Base-by-base conservation (phyloP, 2,329 filamentous ascomycete species). In the Gnomoniopsis sp. region DNA sequence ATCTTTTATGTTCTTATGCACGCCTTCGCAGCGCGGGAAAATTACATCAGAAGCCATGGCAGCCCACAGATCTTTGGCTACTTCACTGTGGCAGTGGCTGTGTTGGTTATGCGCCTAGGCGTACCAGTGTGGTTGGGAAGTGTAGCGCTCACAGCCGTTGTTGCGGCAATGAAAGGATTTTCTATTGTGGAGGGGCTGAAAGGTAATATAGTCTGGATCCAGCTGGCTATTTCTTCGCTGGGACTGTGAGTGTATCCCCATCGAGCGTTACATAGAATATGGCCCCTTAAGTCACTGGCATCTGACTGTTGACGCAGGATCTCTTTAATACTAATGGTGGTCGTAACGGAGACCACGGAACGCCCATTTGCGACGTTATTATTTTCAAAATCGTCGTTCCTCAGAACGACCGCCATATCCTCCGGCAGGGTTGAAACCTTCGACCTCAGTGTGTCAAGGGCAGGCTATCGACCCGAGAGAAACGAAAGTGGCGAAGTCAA, bases 1-100 rank as follows among this genome's bases (percentile, higher is more conserved):
- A 30, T 60, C 14, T 34, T 60, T 26, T 62, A 60, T 36, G 55
- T 62, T 6, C 22, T 60, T 2, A 47, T 62, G 49, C 60, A 62
- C 43, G 41, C 51, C 6, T 53, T 48, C 21, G 60, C 57, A 2
- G 49, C 60, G 15, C 43, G 57, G 7, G 58, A 55, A 36, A 19
- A 48, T 3, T 62, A 60, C 15, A 46, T 53, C 6, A 26, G 57
- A n/a, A 49, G 50, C n/a, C 34, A 43, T 36, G 60, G 36, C 30
- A 52, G 34, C n/a, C 55, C 59, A 3, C 55, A 53, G 12, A 41
- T 60, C 12, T 53, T 54, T n/a, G 57, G 60, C 6, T 55, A 57
- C 14, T 51, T 55, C 21, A 52, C 59, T 7, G 57, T 53, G 46
- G 49, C 49, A 15, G 36, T 62, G 15, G 54, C 60, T 2, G 21